These are phyloP conservation scores for Drechslerella dactyloides DNA, from an alignment of 2,329 filamentous ascomycete species.

Conservation along the genomic window DNA sequence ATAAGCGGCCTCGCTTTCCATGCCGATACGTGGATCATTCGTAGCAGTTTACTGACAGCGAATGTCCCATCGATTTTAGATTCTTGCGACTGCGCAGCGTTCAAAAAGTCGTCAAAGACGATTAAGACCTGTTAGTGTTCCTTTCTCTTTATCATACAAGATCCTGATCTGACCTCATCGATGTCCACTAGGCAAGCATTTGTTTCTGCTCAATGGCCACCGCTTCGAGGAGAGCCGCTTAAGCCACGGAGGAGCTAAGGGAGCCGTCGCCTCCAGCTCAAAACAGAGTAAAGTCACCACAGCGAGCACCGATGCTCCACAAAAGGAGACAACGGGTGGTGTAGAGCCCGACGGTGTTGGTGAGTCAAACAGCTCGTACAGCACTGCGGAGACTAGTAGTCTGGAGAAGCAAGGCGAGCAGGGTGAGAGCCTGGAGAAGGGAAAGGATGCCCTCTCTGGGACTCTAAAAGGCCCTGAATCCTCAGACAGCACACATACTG, in stretches of 20 bases:
- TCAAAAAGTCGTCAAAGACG: conserved; percentile 13
- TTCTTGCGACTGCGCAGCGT: conserved; percentile 28
- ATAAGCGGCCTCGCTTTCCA: neutral
- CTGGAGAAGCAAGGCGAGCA: no score
- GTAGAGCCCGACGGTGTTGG: neutral
- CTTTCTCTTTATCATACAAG: conserved; percentile 4
- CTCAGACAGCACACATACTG: neutral
- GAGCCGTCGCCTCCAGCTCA: neutral
- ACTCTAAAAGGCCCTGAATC: neutral
- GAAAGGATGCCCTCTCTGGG: no score
- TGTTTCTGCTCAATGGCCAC: conserved; percentile 33
- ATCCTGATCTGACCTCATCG: neutral
- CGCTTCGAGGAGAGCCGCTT: conserved; percentile 31
- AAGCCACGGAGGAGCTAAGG: neutral
- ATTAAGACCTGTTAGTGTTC: conserved; percentile 32
- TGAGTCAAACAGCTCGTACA: neutral
- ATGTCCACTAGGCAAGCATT: conserved; percentile 28
- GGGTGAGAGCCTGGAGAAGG: no score
- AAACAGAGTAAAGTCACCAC: neutral
- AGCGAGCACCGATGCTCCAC: neutral
- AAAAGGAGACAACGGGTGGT: neutral
- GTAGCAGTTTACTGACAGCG: no score
- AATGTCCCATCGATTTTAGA: neutral
- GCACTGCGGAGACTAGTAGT: neutral
- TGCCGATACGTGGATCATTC: no score